Evolutionary conservation across 2,329 filamentous ascomycete species (phyloP), one percentile per base, ranked within the genome.

Genomic region (Nemania abortiva): DNA sequence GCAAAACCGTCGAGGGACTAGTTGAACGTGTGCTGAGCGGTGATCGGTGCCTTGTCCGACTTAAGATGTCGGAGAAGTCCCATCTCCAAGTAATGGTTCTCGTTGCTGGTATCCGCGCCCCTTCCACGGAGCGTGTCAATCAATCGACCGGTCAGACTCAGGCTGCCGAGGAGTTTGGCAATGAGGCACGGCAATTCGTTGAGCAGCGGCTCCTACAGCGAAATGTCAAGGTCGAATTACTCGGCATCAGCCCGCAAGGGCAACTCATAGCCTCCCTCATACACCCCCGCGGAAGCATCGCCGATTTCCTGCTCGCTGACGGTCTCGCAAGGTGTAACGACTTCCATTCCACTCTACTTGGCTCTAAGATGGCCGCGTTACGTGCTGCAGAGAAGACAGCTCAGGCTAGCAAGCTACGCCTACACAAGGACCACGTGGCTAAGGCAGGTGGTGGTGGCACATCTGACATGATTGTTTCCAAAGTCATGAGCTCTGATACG

Each of bases 311-410:
- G 52, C 89, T 99, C 53, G 90, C 95, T 76, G 93, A 94, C 62
- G 96, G 96, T 75, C 86, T 98, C 65, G 96, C 95, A 49, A 89
- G 94, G 77, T 98, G 95, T 84, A 94, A 95, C 72, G 96, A 99
- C 81, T 95, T 96, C 82, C 96, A 99, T 84, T 97, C 95, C 0
- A 97, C 94, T 47, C 86, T 98, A 83, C 88, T 99, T 11, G 96
- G 96, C 53, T 84, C 89, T 58, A 93, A 95, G 76, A 99, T 99
- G 96, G 90, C 91, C 50, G 81, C 88, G 66, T 89, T 98, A 66
- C 90, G 96, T 71, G 89, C 92, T 72, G 95, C 96, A 1, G 96
- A 99, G 84, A 95, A 93, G 80, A 84, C 88, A 67, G 96, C 96
- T 4, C 94, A 94, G 82, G 88, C 90, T 73, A 88, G 88, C 73